Conservation (phyloP, 2,329 filamentous ascomycete species). For the Drechmeria coniospora region DNA sequence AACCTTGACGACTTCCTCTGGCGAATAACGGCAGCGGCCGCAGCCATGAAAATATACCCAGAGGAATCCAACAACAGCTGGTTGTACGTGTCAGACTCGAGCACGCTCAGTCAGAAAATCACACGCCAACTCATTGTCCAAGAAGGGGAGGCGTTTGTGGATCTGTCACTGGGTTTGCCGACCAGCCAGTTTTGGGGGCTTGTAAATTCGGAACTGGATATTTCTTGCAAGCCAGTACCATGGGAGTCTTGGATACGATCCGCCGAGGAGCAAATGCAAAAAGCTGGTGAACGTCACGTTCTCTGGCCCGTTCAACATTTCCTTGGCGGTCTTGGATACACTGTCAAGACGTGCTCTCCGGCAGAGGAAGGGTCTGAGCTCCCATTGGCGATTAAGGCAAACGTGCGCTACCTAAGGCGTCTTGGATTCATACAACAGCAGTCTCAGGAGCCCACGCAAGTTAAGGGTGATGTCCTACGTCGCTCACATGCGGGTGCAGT, state of each 20-base stretch:
- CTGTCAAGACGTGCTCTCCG: too few relatives aligned
- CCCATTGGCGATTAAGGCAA: constrained; percentile 5
- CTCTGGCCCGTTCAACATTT: constrained; percentile 12
- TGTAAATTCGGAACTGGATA: constrained; percentile 5
- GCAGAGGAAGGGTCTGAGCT: too few relatives aligned
- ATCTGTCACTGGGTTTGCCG: constrained; percentile 5
- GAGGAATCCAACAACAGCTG: constrained; percentile 4
- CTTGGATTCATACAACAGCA: constrained; percentile 27
- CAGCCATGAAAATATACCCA: constrained; percentile 4
- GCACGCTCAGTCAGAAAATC: constrained; percentile 4
- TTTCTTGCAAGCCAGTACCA: constrained; percentile 3
- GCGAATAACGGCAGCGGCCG: constrained; percentile 6
- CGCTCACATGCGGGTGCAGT: too few relatives aligned
- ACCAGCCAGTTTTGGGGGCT: constrained; percentile 8
- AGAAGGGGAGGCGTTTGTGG: constrained; percentile 1
- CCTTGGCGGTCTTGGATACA: constrained; percentile 6
- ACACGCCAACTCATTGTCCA: constrained; percentile 2
- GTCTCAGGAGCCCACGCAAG: too few relatives aligned
- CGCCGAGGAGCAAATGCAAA: constrained; percentile 2
- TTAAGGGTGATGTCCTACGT: too few relatives aligned
- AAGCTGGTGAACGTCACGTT: constrained; percentile 6
- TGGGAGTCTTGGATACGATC: constrained; percentile 6
- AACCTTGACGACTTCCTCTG: constrained; percentile 12
- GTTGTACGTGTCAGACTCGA: constrained; percentile 7
- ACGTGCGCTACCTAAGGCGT: constrained; percentile 4